Evolutionary conservation across 495 filamentous ascomycete species (phyloP), one percentile per base, ranked within the genome.

Genomic region (Tuber calosporum): DNA sequence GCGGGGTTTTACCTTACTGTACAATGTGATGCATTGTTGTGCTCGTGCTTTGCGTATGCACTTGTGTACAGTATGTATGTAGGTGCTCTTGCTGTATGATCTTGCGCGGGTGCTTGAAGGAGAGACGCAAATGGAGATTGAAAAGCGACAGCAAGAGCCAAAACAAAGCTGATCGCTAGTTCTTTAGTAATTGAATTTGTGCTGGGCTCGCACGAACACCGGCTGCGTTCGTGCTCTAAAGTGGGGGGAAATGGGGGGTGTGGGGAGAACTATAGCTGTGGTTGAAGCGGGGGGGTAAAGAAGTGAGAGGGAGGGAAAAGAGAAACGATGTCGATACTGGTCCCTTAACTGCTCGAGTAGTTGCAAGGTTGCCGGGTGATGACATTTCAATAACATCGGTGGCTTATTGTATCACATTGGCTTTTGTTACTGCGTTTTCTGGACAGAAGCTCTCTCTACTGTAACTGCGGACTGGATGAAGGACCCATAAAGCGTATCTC

Each of bases 21-120:
- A 30, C 53, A 62, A 26, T 62, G 53, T 62, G 26, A 62, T 62
- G 53, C 53, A 62, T 62, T 62, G 53, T 30, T 62, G 53, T 62
- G 53, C 53, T 62, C 53, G 26, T 62, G 26, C 53, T 62, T 62
- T 26, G 15, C 13, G 53, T 5, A 30, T 62, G 53, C 30, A 62
- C 17, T 62, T 62, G 26, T 62, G 53, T 30, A 62, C 53, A 17
- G n/a, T 26, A 53, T 53, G 45, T 30, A 30, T 62, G 53, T 62
- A 62, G 53, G 53, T 62, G 53, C 53, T 62, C 53, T 19, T 62
- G 26, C 26, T 62, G 53, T 62, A 43, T n/a, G n/a, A n/a, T n/a
- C 42, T 40, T 43, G 42, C 19, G 4, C n/a, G 53, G 13, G 9
- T 58, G n/a, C 8, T 58, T 30, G 48, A 58, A 15, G 30, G n/a